Evolutionary conservation across 2,329 filamentous ascomycete genomes (phyloP).

Genomic region (Aureobasidium sp.): DNA sequence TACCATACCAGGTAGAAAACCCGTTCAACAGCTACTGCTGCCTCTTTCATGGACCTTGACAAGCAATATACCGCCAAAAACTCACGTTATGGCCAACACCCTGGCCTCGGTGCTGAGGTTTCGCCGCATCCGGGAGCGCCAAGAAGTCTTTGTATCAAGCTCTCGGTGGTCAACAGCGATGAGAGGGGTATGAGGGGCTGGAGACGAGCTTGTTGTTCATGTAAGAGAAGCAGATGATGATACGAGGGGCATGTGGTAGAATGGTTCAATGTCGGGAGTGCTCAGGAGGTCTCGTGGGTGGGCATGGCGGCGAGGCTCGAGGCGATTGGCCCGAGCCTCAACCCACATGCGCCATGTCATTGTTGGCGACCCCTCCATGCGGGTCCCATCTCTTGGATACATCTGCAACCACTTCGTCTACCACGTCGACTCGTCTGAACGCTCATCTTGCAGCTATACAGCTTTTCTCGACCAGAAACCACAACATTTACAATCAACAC

Average conservation of each 20-base stretch:
- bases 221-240: neutral
- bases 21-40: too few relatives aligned
- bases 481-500: neutral
- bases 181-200: slow-evolving; percentile 3
- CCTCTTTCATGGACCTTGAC: too few relatives aligned
- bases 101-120: neutral
- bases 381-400: neutral
- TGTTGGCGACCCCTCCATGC: slow-evolving; percentile 11
- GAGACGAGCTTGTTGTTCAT: neutral
- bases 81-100: neutral
- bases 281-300: neutral
- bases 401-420: neutral
- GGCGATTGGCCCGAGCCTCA: slow-evolving; percentile 9
- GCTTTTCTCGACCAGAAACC: neutral
- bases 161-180: neutral
- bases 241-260: neutral
- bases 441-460: neutral
- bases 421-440: neutral
- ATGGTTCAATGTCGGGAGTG: slow-evolving; percentile 7
- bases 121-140: neutral
- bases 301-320: neutral
- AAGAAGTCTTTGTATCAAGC: neutral
- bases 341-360: slow-evolving; percentile 4
- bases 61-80: neutral
- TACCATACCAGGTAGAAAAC: too few relatives aligned